These are phyloP conservation scores for Gnetum montanum DNA, from an alignment of 75 land plant species.

Conservation along the genomic window DNA sequence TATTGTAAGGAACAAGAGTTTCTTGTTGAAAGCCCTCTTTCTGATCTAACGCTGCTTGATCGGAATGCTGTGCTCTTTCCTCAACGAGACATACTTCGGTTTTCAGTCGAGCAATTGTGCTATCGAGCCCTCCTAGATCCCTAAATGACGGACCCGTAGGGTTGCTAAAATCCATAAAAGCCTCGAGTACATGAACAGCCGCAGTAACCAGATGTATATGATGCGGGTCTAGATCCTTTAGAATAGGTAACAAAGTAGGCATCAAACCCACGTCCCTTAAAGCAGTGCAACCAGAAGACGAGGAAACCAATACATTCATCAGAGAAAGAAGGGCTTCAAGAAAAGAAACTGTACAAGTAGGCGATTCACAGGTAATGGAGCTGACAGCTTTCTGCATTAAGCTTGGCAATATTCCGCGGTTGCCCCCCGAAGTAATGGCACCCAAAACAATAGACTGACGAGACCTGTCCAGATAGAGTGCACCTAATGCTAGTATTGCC, in stretches of 20 bases:
- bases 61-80: slow-evolving; percentile 15
- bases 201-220: slow-evolving; percentile 84
- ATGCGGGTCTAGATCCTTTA: slow-evolving; percentile 63
- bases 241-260: slow-evolving; percentile 79
- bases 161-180: slow-evolving; percentile 91
- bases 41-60: slow-evolving; percentile 14
- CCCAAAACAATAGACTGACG: slow-evolving; percentile 61
- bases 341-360: slow-evolving; percentile 60
- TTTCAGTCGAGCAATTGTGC: slow-evolving; percentile 61
- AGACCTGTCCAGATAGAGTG: slow-evolving; percentile 78
- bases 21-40: slow-evolving; percentile 41
- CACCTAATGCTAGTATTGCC: slow-evolving; percentile 61
- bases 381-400: slow-evolving; percentile 88
- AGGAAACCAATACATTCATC: slow-evolving; percentile 74
- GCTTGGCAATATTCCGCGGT: slow-evolving; percentile 75
- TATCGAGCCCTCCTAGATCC: slow-evolving; percentile 90
- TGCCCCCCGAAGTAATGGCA: slow-evolving; percentile 79
- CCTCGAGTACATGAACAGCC: slow-evolving; percentile 84
- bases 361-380: slow-evolving; percentile 38
- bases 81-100: slow-evolving; percentile 65
- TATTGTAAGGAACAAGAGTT: slow-evolving; percentile 55
- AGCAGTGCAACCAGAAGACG: slow-evolving; percentile 86
- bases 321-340: slow-evolving; percentile 82
- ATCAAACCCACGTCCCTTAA: slow-evolving; percentile 84
- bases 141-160: slow-evolving; percentile 85